Conservation (phyloP, 1,284 basidiomycete species). For the Ustilago esculenta region DNA sequence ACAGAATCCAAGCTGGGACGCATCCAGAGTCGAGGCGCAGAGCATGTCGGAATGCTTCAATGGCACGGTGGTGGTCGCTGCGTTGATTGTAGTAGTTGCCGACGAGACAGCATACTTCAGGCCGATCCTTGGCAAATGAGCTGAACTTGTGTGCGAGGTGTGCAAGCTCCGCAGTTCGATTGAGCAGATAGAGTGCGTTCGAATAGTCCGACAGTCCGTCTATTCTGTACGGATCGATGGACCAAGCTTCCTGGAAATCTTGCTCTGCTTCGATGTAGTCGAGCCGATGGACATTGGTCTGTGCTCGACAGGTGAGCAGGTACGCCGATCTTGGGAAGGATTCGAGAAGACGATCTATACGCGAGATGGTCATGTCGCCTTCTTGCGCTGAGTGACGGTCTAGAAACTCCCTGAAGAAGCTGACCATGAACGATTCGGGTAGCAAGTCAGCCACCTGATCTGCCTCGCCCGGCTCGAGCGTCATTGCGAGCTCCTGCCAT, state of each 20-base stretch:
- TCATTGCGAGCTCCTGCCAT: constrained; percentile 72
- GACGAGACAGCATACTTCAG: constrained; percentile 87
- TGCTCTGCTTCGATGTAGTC: constrained; percentile 59
- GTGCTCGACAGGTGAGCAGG: constrained; percentile 72
- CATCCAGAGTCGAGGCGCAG: constrained; percentile 93
- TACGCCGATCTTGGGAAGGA: constrained; percentile 86
- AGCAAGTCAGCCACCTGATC: constrained; percentile 72
- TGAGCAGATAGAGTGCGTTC: constrained; percentile 95
- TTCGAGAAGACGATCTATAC: constrained; percentile 72
- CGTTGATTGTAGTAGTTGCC: constrained; percentile 96
- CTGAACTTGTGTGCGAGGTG: constrained; percentile 78
- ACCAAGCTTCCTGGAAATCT: constrained; percentile 56
- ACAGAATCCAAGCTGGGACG: constrained; percentile 96
- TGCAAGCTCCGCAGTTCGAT: constrained; percentile 86
- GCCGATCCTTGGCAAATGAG: constrained; percentile 53
- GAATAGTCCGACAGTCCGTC: constrained; percentile 97
- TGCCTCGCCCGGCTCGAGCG: constrained; percentile 48
- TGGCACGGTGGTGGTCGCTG: constrained; percentile 92
- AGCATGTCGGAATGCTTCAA: constrained; percentile 92
- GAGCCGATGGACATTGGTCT: constrained; percentile 48
- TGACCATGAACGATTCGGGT: constrained; percentile 76
- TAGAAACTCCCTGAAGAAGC: constrained; percentile 88
- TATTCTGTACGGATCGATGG: constrained; percentile 84
- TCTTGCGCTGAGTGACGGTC: constrained; percentile 79
- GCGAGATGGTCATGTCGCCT: constrained; percentile 43